Evolutionary conservation across 1,284 basidiomycete species (phyloP), one percentile per base, ranked within the genome.

Genomic region (Puccinia hordei): DNA sequence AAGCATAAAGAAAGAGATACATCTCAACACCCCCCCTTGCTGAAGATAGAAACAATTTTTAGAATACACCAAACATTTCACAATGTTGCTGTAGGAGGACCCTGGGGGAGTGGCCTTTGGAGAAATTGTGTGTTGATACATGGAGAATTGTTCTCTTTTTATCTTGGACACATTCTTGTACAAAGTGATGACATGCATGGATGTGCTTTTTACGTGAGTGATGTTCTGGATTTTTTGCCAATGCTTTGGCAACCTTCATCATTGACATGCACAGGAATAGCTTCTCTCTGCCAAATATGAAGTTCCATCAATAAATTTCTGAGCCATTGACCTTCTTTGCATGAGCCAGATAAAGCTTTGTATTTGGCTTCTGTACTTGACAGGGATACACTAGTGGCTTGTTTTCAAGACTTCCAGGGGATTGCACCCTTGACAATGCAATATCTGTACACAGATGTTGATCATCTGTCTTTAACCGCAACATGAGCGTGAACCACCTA

Each of bases 381-480:
- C 5, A 55, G 53, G 19, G 53, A 55, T 5, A 55, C 53, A 12
- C n/a, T n/a, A 12, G 53, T 55, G 4, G 38, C 63, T 33, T 71
- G 68, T 27, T 71, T 71, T n/a, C 68, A 17, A 41, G 68, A 71
- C 27, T 71, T 71, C 68, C 68, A 71, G 4, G 68, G 44, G 12
- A 72, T 72, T 3, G 51, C 41, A 3, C 69, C 46, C 6, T 51
- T 24, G 3, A 3, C 69, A 19, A 72, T 10, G 22, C 44, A 44
- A 53, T 49, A 72, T 5, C 27, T 12, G 46, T 72, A 72, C 3
- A 5, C 69, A 27, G 69, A 72, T 1, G 69, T 72, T 30, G 69
- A 72, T 2, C 22, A 10, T 2, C 69, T 8, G 30, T 72, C 69
- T 12, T 72, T 22, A 33, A 12, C 69, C 44, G 27, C 27, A 30